A percentile compares a stretch with the other conserved stretches of the same genome.
Evolutionary conservation across 345 rosid species (phyloP).

Genomic region (Brassica incana): DNA sequence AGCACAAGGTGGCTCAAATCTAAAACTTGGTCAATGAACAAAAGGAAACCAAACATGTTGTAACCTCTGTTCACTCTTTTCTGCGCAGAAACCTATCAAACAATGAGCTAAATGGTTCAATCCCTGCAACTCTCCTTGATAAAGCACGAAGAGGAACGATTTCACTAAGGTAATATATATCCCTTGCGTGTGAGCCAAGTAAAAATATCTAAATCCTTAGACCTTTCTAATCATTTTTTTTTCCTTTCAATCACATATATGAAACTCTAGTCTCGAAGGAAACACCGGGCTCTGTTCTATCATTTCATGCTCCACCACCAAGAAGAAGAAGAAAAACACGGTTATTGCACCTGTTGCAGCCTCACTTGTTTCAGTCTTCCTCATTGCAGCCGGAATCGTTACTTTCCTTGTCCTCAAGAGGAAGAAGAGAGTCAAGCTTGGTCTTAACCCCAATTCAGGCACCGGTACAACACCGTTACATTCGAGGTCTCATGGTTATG

Average conservation of each 20-base stretch:
- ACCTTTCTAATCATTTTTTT: constrained; percentile 5
- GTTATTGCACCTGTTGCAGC: constrained; percentile 26
- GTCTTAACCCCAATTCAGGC: constrained; percentile 8
- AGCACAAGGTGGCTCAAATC: not conserved
- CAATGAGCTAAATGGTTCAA: constrained; percentile 49
- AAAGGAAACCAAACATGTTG: not conserved
- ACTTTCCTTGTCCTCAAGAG: constrained; percentile 26
- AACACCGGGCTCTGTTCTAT: constrained; percentile 47
- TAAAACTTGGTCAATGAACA: not conserved
- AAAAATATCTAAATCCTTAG: not conserved
- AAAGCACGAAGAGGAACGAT: constrained; percentile 40
- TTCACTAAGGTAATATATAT: constrained; percentile 39
- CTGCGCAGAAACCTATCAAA: constrained; percentile 42
- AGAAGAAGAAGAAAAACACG: constrained; percentile 37
- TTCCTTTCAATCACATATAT: not conserved
- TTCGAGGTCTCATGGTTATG: constrained; percentile 31
- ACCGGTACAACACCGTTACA: constrained; percentile 41
- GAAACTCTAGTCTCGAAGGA: constrained; percentile 41
- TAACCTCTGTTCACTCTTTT: constrained; percentile 5
- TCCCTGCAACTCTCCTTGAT: constrained; percentile 48
- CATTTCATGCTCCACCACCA: constrained; percentile 30
- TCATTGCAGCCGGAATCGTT: constrained; percentile 23
- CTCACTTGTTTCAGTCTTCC: constrained; percentile 30
- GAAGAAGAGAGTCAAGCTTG: constrained; percentile 29
- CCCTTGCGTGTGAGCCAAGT: not conserved